Percentiles rank a stretch among this genome's conserved stretches.
Evolutionary conservation across 2,329 filamentous ascomycete species (phyloP).

Genomic region (Malbranchea zuffiana): DNA sequence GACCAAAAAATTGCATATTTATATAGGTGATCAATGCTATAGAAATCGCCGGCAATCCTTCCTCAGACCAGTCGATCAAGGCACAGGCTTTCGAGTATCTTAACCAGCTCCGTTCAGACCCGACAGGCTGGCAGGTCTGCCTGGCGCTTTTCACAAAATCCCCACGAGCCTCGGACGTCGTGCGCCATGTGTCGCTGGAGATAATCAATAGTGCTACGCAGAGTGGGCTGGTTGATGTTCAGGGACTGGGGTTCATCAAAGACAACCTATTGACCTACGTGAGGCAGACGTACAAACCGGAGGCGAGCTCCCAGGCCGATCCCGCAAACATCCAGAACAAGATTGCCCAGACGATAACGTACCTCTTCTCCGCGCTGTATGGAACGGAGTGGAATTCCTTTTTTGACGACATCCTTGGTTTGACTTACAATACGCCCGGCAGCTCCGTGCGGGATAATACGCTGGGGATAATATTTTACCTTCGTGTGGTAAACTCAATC

Average conservation of each 20-base stretch:
- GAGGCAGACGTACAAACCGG: conserved; percentile 58
- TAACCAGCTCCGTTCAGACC: conserved; percentile 65
- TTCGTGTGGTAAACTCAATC: conserved; percentile 76
- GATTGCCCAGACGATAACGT: conserved; percentile 88
- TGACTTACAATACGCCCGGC: conserved; percentile 53
- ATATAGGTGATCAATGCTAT: conserved; percentile 82
- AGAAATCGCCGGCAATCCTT: conserved; percentile 79
- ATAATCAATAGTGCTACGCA: conserved; percentile 88
- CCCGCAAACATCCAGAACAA: conserved; percentile 82
- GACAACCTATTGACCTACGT: conserved; percentile 74
- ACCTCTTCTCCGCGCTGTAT: conserved; percentile 82
- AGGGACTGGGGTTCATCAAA: conserved; percentile 64
- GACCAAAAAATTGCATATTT: conserved; percentile 13
- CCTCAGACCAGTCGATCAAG: conserved; percentile 64
- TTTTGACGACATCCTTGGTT: conserved; percentile 73
- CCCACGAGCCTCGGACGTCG: conserved; percentile 67
- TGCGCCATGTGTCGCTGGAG: conserved; percentile 81
- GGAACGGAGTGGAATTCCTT: conserved; percentile 77
- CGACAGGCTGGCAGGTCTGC: conserved; percentile 83
- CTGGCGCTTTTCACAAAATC: conserved; percentile 71
- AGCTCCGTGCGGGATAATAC: conserved; percentile 56
- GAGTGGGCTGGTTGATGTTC: conserved; percentile 60
- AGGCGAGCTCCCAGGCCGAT: conserved; percentile 49
- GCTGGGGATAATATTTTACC: conserved; percentile 69
- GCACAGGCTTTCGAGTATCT: conserved; percentile 56